phyloP scores from a whole-genome alignment of 1,284 basidiomycete genomes.

The Neonothopanus nambi region DNA sequence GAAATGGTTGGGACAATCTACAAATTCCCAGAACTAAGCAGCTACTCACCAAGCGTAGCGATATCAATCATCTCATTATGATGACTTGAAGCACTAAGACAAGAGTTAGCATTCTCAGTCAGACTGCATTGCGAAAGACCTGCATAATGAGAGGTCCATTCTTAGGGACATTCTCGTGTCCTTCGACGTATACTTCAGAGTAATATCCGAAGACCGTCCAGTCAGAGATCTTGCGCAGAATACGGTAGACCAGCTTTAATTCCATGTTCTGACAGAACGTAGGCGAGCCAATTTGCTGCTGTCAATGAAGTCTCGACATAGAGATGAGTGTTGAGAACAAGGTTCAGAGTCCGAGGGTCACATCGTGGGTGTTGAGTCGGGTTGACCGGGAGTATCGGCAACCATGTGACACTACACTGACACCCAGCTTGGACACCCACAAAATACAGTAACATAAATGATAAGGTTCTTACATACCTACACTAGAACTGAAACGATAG shows the following conservation, averaged over 20 bases:
- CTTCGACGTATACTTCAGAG: constrained; percentile 65
- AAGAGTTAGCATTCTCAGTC: not conserved
- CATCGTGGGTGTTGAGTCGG: too few relatives aligned
- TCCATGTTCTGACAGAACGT: constrained; percentile 30
- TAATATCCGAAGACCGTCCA: constrained; percentile 70
- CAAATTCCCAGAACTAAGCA: not conserved
- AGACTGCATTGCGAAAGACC: constrained; percentile 21
- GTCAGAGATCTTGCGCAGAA: constrained; percentile 65
- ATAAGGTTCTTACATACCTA: too few relatives aligned
- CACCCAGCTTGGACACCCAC: too few relatives aligned
- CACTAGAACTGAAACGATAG: too few relatives aligned
- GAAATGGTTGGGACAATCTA: not conserved
- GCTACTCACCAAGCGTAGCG: constrained; percentile 37
- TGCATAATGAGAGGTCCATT: constrained; percentile 65
- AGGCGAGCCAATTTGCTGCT: too few relatives aligned
- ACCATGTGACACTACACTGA: too few relatives aligned
- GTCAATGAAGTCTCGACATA: too few relatives aligned
- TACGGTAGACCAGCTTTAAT: constrained; percentile 55
- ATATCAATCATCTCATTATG: constrained; percentile 74
- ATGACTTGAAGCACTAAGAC: constrained; percentile 55
- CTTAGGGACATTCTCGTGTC: constrained; percentile 55
- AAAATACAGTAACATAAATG: too few relatives aligned
- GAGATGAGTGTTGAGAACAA: too few relatives aligned
- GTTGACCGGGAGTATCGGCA: too few relatives aligned
- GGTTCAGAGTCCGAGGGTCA: too few relatives aligned